A percentile compares a stretch with the other conserved stretches of the same genome.
These are phyloP conservation scores for Candida anutae DNA, from an alignment of 1,139 yeast species.

Conservation along the genomic window DNA sequence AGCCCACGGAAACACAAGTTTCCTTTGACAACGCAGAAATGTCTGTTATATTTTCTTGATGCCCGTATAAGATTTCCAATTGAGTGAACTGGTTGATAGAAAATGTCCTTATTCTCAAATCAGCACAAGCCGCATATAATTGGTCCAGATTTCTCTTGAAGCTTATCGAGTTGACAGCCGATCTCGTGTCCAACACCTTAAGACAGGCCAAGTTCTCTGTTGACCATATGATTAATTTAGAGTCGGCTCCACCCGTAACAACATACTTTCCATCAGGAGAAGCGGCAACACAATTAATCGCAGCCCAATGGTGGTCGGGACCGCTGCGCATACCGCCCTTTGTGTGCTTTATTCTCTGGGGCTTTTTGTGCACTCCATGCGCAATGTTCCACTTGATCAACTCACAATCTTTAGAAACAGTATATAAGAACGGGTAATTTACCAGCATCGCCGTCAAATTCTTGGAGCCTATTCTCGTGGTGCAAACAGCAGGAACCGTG, in stretches of 20 bases:
- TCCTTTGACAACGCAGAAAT: constrained; percentile 76
- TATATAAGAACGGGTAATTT: constrained; percentile 57
- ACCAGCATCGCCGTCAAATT: constrained; percentile 48
- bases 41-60: constrained; percentile 82
- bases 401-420: constrained; percentile 77
- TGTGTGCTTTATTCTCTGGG: constrained; percentile 54
- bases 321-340: constrained; percentile 54
- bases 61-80: constrained; percentile 87
- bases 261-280: constrained; percentile 82
- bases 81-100: constrained; percentile 82
- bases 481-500: constrained; percentile 14
- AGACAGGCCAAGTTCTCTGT: constrained; percentile 67
- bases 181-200: constrained; percentile 70
- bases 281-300: constrained; percentile 71
- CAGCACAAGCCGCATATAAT: constrained; percentile 88
- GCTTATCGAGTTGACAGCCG: constrained; percentile 62
- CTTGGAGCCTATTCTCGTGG: constrained; percentile 54
- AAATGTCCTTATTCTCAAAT: constrained; percentile 80
- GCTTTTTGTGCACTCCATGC: constrained; percentile 22
- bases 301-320: constrained; percentile 63
- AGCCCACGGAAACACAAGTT: constrained; percentile 91
- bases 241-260: constrained; percentile 87
- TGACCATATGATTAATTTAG: constrained; percentile 78
- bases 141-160: constrained; percentile 81
- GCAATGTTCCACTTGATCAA: constrained; percentile 64